Base-by-base conservation (phyloP, 2,329 filamentous ascomycete species). In the Fusarium coffeatum region DNA sequence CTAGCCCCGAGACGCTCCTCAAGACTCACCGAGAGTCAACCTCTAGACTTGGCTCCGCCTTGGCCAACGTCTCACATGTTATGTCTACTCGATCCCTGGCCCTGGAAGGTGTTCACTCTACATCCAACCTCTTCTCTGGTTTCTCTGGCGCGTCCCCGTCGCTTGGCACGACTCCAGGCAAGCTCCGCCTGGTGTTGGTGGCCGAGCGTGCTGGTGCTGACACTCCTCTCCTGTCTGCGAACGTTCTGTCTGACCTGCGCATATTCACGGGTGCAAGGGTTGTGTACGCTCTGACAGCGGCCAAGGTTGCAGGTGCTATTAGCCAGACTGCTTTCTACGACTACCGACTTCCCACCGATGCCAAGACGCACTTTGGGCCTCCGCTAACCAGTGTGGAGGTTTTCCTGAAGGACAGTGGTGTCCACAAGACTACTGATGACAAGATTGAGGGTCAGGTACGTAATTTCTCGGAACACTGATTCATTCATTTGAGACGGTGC, bases 321-420 rank as follows among this genome's bases (percentile, higher is more conserved):
- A 85, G 91, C 2, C 95, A 98, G 81, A 97, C 93, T 10, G 90
- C 93, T 66, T 86, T 94, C 41, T 97, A 93, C 76, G 95, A 98
- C 78, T 98, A 98, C 79, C 85, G 95, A 71, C 85, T 86, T 66
- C 82, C 80, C 40, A 79, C 78, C 42, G 77, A 79, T 45, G 72
- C 68, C 54, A 69, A 74, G 53, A 74, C 77, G 69, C 94, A 97
- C 78, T 97, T 98, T 76, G 96, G 96, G 5, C 85, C 91, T 12
- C 94, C 95, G 4, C 77, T 96, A 42, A 93, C 91, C 68, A 91
- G 89, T 72, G 87, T 95, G 2, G 95, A 98, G 82, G 79, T 98
- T 41, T 87, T 92, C 75, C 78, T 97, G 65, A 87, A 85, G 72
- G 91, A 93, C 76, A 88, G 83, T 32, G 82, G 82, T 8, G 80